Base-by-base conservation (phyloP, 2,329 filamentous ascomycete genomes). In the Apiospora hydei region DNA sequence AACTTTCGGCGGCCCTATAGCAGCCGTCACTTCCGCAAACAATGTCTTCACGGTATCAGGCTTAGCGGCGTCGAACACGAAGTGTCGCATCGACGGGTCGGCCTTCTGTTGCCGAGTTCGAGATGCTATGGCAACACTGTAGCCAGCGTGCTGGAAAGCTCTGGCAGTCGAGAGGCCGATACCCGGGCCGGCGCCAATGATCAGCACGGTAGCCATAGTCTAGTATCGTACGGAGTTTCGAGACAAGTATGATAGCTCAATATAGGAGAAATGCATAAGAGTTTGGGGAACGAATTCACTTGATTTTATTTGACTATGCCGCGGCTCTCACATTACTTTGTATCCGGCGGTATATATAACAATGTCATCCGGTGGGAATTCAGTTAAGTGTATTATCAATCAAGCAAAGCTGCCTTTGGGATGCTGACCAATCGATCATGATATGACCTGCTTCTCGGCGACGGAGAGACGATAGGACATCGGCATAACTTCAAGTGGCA, bases 161-260 rank as follows among this genome's bases (percentile, higher is more conserved):
- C 74, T 74, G 1, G 77, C 77, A 1, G 72, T 64, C 43, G 73
- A 76, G 30, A 69, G 70, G 34, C 77, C 77, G 1, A 80, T 67
- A n/a, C 69, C 72, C 10, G 70, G 69, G 5, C 78, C 79, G 26
- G 75, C 78, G n/a, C 78, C 78, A 70, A 80, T 76, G 67, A 80
- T 75, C n/a, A 80, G 71, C 21, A 73, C 74, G 26, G 74, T 75
- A 7, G 75, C 44, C 76, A 78, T 79, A 10, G 53, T 21, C 5
- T 1, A 6, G 53, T 26, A 61, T n/a, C 7, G 18, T 4, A 34
- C 5, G 11, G 49, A 13, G 30, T 11, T 61, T 38, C 1, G 30
- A 61, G 16, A n/a, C 30, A 38, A 11, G 7, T 16, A n/a, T 18
- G 30, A 38, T 38, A 61, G 30, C 14, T 61, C 8, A 61, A 10